Evolutionary conservation across 495 filamentous ascomycete species (phyloP).

Genomic region (Bombardia bombarda): DNA sequence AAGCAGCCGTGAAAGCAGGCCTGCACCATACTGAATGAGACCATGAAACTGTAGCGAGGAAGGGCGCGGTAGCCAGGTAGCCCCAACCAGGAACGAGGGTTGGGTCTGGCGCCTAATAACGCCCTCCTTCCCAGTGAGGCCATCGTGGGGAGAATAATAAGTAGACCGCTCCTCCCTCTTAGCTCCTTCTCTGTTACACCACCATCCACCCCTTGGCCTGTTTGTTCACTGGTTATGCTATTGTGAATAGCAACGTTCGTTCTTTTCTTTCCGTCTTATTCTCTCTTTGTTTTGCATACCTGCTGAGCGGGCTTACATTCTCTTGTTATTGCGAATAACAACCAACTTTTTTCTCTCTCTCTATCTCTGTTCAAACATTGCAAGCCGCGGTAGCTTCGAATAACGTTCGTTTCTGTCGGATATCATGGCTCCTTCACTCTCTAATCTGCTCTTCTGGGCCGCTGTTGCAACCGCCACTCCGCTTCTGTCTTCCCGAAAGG

Average conservation of each 20-base stretch:
- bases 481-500: constrained; percentile 21
- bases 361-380: not conserved
- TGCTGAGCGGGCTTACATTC: constrained; percentile 30
- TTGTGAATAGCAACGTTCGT: constrained; percentile 19
- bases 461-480: constrained; percentile 18
- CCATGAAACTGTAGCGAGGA: too few relatives aligned
- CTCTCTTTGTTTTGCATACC: constrained; percentile 4
- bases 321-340: constrained; percentile 4
- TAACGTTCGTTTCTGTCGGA: constrained; percentile 1
- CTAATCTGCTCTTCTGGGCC: constrained; percentile 17
- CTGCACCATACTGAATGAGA: too few relatives aligned
- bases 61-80: too few relatives aligned
- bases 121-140: not conserved
- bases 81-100: not conserved
- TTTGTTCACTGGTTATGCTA: constrained; percentile 4
- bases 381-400: not conserved
- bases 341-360: not conserved
- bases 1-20: too few relatives aligned
- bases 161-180: not conserved
- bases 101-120: not conserved
- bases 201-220: not conserved
- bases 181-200: not conserved
- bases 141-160: constrained; percentile 7
- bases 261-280: constrained; percentile 11
- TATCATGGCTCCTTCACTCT: constrained; percentile 17